Evolutionary conservation across 352 stramenopile species (phyloP).

Genomic region (Globisporangium nodosum): DNA sequence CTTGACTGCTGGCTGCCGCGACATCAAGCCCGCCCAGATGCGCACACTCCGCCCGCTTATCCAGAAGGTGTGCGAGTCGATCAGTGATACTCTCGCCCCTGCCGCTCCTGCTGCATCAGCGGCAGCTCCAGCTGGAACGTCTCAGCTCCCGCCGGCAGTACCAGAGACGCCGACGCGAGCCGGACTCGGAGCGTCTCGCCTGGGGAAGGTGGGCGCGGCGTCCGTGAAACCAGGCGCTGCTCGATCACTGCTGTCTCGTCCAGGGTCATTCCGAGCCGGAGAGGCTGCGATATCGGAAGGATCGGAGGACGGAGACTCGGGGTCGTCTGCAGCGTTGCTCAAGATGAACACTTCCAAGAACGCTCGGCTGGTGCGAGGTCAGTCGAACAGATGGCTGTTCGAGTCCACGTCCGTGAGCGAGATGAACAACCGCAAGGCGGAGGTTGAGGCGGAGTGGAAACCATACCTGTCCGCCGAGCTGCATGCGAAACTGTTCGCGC

Average conservation of each 20-base stretch:
- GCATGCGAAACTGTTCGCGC: constrained; percentile 74
- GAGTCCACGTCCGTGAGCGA: constrained; percentile 63
- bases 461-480: constrained; percentile 62
- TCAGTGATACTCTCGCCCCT: constrained; percentile 18
- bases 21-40: constrained; percentile 86
- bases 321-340: constrained; percentile 19
- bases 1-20: constrained; percentile 59
- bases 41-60: constrained; percentile 80
- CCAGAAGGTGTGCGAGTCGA: constrained; percentile 54
- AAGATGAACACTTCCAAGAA: constrained; percentile 66
- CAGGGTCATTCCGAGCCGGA: constrained; percentile 23
- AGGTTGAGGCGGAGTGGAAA: constrained; percentile 77
- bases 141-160: constrained; percentile 7
- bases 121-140: not conserved
- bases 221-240: constrained; percentile 7
- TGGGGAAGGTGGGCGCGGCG: constrained; percentile 4
- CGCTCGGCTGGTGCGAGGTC: constrained; percentile 49
- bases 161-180: constrained; percentile 9
- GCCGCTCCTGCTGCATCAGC: constrained; percentile 3
- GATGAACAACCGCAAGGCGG: constrained; percentile 58
- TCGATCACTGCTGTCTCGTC: constrained; percentile 29
- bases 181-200: constrained; percentile 8
- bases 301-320: constrained; percentile 20
- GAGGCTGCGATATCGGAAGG: constrained; percentile 13
- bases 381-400: constrained; percentile 85